phyloP scores from a whole-genome alignment of 1,139 yeast genomes.

The Suhomyces chickasaworum region DNA sequence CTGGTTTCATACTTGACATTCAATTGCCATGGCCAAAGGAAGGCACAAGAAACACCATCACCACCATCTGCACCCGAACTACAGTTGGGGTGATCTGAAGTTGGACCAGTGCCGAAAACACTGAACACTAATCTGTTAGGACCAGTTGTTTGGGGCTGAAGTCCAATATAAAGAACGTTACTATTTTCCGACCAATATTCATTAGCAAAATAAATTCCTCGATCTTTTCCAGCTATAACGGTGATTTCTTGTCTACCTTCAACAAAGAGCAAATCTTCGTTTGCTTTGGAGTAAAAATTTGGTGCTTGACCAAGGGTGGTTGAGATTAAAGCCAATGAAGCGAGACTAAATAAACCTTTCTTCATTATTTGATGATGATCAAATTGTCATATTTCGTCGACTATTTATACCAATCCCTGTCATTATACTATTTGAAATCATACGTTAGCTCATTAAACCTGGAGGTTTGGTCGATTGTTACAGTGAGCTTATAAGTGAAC shows the following conservation, averaged over 20 bases:
- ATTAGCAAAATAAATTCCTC: constrained; percentile 1
- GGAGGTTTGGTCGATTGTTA: too few species aligned
- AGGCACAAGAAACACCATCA: constrained; percentile 8
- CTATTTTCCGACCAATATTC: neutral
- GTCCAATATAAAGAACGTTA: constrained; percentile 2
- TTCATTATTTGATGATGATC: too few species aligned
- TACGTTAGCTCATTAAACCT: too few species aligned
- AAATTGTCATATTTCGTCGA: too few species aligned
- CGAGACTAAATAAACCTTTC: too few species aligned
- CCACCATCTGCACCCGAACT: constrained; percentile 5
- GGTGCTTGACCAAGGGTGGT: too few species aligned
- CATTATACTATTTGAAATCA: too few species aligned
- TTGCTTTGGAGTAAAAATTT: too few species aligned
- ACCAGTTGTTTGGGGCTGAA: constrained; percentile 1
- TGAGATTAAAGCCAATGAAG: too few species aligned
- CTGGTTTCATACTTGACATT: constrained; percentile 6
- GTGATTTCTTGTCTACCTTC: neutral
- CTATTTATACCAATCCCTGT: too few species aligned
- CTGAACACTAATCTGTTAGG: constrained; percentile 1
- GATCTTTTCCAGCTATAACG: neutral
- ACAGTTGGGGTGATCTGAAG: constrained; percentile 4
- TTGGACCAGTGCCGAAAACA: constrained; percentile 7
- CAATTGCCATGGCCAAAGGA: constrained; percentile 8
- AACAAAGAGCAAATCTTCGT: too few species aligned
- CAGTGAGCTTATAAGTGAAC: too few species aligned